Conservation (phyloP, 495 filamentous ascomycete species). For the Bacidia rubella region DNA sequence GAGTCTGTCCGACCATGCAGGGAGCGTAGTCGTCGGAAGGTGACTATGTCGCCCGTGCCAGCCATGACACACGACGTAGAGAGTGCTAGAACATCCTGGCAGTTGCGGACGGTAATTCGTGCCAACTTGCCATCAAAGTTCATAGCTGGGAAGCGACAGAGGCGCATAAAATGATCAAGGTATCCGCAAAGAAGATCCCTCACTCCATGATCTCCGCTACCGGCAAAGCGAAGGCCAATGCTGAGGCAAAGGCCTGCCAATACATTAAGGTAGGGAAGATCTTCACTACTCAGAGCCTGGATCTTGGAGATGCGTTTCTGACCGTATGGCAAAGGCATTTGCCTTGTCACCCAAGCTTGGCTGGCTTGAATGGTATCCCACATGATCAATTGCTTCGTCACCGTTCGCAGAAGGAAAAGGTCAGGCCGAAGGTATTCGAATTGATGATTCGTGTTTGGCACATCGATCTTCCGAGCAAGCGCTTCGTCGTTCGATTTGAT, state of each 20-base stretch:
- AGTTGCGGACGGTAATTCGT: conserved; percentile 71
- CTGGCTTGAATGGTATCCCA: conserved; percentile 70
- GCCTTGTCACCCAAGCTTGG: conserved; percentile 58
- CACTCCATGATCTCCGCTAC: conserved; percentile 57
- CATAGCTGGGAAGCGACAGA: conserved; percentile 49
- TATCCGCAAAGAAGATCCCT: conserved; percentile 74
- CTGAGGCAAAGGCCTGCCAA: conserved; percentile 76
- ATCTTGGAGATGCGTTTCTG: conserved; percentile 40
- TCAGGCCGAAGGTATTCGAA: conserved; percentile 94
- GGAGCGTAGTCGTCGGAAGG: conserved; percentile 79
- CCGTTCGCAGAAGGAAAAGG: conserved; percentile 75
- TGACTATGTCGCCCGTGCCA: conserved; percentile 74
- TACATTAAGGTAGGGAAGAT: conserved; percentile 89
- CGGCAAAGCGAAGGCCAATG: conserved; percentile 73
- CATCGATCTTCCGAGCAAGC: conserved; percentile 84
- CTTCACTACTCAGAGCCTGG: conserved; percentile 49
- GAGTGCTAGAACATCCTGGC: conserved; percentile 72
- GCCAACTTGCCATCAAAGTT: conserved; percentile 75
- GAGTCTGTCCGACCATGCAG: conserved; percentile 78
- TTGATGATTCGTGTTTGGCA: conserved; percentile 75
- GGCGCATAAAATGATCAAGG: conserved; percentile 73
- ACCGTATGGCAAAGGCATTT: conserved; percentile 56
- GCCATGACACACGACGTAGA: conserved; percentile 85
- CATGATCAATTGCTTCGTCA: conserved; percentile 86
- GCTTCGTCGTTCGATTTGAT: conserved; percentile 89